A percentile compares a stretch with the other conserved stretches of the same genome.
Evolutionary conservation across 1,139 yeast genomes (phyloP).

Genomic region (Williopsis jadinii): DNA sequence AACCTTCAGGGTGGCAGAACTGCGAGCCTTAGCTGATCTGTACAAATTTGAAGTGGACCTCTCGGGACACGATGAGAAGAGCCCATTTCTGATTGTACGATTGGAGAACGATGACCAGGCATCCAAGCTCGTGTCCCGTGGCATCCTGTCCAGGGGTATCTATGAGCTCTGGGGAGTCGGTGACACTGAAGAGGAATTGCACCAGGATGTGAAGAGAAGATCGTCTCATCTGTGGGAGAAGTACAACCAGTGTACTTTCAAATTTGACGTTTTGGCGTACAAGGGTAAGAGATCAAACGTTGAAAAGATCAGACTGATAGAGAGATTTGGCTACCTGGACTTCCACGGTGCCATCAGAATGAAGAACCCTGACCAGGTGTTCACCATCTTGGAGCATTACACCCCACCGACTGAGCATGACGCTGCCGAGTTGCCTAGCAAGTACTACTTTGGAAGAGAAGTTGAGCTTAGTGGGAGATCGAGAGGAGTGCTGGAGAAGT

Average conservation of each 20-base stretch:
- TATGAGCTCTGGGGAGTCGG: conserved; percentile 88
- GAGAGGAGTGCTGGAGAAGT: conserved; percentile 57
- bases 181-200: conserved; percentile 45
- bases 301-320: conserved; percentile 58
- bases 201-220: conserved; percentile 39
- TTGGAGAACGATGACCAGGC: conserved; percentile 66
- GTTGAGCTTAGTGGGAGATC: conserved; percentile 60
- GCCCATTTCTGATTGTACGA: conserved; percentile 68
- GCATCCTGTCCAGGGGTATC: conserved; percentile 66
- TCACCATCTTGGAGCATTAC: conserved; percentile 72
- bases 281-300: conserved; percentile 55
- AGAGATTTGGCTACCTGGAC: conserved; percentile 61
- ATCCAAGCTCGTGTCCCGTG: conserved; percentile 49
- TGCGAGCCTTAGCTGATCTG: conserved; percentile 74
- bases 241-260: conserved; percentile 50
- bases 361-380: conserved; percentile 71
- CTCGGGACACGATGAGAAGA: conserved; percentile 44
- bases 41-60: conserved; percentile 53
- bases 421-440: conserved; percentile 46
- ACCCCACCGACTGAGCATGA: conserved; percentile 37
- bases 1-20: conserved; percentile 72
- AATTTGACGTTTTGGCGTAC: conserved; percentile 74
- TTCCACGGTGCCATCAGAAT: conserved; percentile 73
- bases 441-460: conserved; percentile 71
- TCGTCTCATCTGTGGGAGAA: conserved; percentile 17